These are phyloP conservation scores for Leccinum angustisporum DNA, from an alignment of 1,284 basidiomycete species.

Conservation along the genomic window DNA sequence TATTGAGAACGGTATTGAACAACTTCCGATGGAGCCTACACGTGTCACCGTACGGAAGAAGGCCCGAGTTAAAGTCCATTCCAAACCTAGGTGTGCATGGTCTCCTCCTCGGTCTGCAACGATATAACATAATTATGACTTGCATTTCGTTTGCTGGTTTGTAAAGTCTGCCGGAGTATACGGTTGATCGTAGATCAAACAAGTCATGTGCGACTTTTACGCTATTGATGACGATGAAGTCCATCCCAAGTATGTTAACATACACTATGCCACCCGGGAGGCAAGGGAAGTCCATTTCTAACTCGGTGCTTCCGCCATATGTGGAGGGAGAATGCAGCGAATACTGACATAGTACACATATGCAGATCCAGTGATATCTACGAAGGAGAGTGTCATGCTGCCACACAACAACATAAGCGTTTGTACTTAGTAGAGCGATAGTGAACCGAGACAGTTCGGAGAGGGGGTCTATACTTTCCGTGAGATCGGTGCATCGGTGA, in stretches of 20 bases:
- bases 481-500: too few relatives aligned
- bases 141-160: constrained; percentile 21
- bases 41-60: constrained; percentile 26
- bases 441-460: not conserved
- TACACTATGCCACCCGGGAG: constrained; percentile 38
- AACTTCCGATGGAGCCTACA: constrained; percentile 31
- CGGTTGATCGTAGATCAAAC: constrained; percentile 39
- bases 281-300: constrained; percentile 25
- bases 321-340: constrained; percentile 3
- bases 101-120: not conserved
- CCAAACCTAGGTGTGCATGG: constrained; percentile 25
- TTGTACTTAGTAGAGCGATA: not conserved
- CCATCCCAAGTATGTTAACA: constrained; percentile 34
- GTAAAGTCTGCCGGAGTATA: constrained; percentile 43
- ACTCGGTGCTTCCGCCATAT: constrained; percentile 17
- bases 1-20: constrained; percentile 19
- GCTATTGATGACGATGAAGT: constrained; percentile 42
- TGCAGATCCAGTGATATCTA: constrained; percentile 1
- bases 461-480: not conserved
- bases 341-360: constrained; percentile 9
- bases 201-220: constrained; percentile 38
- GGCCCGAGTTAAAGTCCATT: constrained; percentile 29
- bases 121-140: not conserved
- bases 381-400: too few relatives aligned
- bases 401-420: not conserved